These are phyloP conservation scores for Aquilaria malaccensis DNA, from an alignment of 345 rosid genomes.

Conservation along the genomic window DNA sequence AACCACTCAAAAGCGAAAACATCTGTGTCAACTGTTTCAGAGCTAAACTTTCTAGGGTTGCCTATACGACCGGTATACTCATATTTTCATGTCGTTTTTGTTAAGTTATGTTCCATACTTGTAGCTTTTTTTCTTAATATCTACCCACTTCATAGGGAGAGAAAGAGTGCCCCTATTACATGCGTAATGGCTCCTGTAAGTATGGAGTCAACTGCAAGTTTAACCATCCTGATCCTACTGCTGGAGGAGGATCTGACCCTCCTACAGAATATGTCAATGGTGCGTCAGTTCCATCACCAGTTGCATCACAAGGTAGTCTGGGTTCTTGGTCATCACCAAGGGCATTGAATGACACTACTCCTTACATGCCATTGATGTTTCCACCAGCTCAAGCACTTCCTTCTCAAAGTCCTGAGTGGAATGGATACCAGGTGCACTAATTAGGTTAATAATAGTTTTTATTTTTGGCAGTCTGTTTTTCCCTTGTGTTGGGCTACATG, in stretches of 20 bases:
- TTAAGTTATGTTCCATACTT: neutral
- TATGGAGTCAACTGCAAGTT: slow-evolving; percentile 76
- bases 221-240: slow-evolving; percentile 89
- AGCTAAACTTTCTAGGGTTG: slow-evolving; percentile 82
- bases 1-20: slow-evolving; percentile 50
- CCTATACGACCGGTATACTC: slow-evolving; percentile 65
- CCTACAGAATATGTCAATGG: slow-evolving; percentile 45
- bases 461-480: neutral
- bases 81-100: neutral
- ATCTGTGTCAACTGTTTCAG: slow-evolving; percentile 26
- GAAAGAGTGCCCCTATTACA: slow-evolving; percentile 79
- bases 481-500: too few species aligned
- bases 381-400: slow-evolving; percentile 54
- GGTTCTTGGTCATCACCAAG: slow-evolving; percentile 72
- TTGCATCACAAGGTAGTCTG: slow-evolving; percentile 42
- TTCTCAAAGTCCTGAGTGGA: slow-evolving; percentile 65
- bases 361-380: slow-evolving; percentile 54
- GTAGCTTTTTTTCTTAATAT: slow-evolving; percentile 4
- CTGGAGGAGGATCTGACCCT: slow-evolving; percentile 40
- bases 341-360: slow-evolving; percentile 37
- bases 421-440: slow-evolving; percentile 67
- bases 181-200: slow-evolving; percentile 96
- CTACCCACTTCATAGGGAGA: slow-evolving; percentile 41
- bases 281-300: slow-evolving; percentile 40
- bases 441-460: neutral